Percentiles rank a stretch among this genome's conserved stretches.
These are phyloP conservation scores for Leishmania guyanensis DNA, from an alignment of 208 protist genomes.

Conservation along the genomic window DNA sequence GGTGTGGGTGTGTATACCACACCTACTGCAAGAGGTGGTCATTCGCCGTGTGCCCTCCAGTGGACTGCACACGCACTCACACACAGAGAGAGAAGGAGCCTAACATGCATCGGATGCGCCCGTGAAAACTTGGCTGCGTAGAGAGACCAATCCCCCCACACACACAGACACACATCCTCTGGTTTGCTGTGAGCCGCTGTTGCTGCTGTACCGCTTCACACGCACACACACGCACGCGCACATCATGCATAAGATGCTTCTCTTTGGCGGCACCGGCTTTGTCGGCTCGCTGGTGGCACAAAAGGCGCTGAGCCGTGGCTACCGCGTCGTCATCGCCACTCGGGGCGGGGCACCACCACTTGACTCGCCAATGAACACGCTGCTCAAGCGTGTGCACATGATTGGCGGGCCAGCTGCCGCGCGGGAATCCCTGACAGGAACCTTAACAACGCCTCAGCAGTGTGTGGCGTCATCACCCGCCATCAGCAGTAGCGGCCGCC, in stretches of 20 bases:
- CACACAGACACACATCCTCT: background rate
- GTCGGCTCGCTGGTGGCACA: conserved; percentile 64
- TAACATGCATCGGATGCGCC: background rate
- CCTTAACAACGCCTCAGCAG: background rate
- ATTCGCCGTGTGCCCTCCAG: background rate
- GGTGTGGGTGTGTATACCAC: background rate
- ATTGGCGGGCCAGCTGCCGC: conserved; percentile 49
- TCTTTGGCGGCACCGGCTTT: conserved; percentile 89
- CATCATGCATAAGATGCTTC: conserved; percentile 61
- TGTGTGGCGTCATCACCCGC: conserved; percentile 6
- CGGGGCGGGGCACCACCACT: conserved; percentile 51
- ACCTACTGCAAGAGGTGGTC: background rate
- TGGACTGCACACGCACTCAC: background rate
- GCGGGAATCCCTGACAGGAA: conserved; percentile 21
- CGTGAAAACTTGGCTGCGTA: background rate
- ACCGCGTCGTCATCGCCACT: conserved; percentile 66
- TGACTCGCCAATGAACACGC: conserved; percentile 41
- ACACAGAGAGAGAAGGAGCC: background rate
- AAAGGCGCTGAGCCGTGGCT: conserved; percentile 67
- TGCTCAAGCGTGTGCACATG: conserved; percentile 38
- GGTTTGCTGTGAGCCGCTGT: no score
- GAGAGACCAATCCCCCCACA: background rate
- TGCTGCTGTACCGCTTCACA: background rate
- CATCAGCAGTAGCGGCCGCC: background rate
- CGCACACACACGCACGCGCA: no score